Evolutionary conservation across 2,329 filamentous ascomycete species (phyloP), one percentile per base, ranked within the genome.

Genomic region (Penicillium nordicum): DNA sequence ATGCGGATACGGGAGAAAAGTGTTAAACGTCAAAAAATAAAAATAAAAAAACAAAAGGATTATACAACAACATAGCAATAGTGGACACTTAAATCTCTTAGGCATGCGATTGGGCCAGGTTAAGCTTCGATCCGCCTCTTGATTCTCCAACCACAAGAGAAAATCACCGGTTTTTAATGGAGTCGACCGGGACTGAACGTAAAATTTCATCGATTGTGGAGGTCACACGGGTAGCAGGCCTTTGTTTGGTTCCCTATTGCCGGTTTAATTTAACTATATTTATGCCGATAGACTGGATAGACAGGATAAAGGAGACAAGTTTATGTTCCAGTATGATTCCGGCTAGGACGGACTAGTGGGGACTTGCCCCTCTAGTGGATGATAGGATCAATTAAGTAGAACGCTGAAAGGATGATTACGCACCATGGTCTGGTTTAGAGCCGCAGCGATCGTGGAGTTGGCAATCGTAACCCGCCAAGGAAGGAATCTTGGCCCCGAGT

Each of bases 401-500:
- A 49, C 16, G 52, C 47, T 34, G 18, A 43, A 46, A 54, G 47
- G 41, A 57, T 52, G 52, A 46, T 46, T 57, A 54, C 29, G 44
- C 45, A 53, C 38, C 21, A 7, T 11, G 18, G 42, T 43, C 27
- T 38, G 46, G 30, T 12, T 43, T 25, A 46, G 50, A 58, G 55
- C 53, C 58, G 55, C 53, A 61, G 60, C 56, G 61, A 63, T 59
- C 56, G 41, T 58, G 49, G 55, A 40, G 50, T 50, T 55, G 16
- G 25, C 40, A n/a, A 46, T 23, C n/a, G 14, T 44, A 1, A 27
- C 41, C 34, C 23, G 27, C 25, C 40, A 25, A 25, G 7, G 4
- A 50, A 27, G 56, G 61, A 58, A 60, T 55, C 37, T 57, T 45
- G 11, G 21, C 34, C 55, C 55, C 59, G 54, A 55, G 49, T 21